Percentiles rank a stretch among this genome's conserved stretches.
Conservation (phyloP, 1,284 basidiomycete species). For the Omphalotus olearius region DNA sequence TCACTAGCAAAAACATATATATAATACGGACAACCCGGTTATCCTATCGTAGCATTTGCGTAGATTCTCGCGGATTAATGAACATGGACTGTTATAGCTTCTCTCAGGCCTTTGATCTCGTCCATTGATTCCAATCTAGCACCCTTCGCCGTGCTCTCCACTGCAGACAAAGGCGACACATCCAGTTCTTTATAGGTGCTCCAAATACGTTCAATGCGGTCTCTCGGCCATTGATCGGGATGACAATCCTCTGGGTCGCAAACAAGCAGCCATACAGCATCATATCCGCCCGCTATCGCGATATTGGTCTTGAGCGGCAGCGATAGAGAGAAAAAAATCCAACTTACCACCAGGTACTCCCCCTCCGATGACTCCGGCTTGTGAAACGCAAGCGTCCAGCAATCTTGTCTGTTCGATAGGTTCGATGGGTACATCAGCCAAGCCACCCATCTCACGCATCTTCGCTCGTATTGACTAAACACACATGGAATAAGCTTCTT, state of each 20-base stretch:
- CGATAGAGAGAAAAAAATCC: conserved; percentile 3
- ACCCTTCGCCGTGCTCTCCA: conserved; percentile 75
- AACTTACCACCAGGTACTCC: conserved; percentile 90
- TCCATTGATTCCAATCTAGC: conserved; percentile 60
- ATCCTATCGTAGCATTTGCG: background rate
- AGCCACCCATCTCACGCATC: conserved; percentile 87
- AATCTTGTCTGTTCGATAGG: conserved; percentile 85
- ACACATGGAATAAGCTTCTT: background rate
- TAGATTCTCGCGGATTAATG: background rate
- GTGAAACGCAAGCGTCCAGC: conserved; percentile 75
- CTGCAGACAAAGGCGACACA: conserved; percentile 77
- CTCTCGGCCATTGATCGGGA: conserved; percentile 38
- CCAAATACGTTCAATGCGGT: conserved; percentile 75
- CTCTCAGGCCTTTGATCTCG: conserved; percentile 58
- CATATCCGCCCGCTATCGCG: conserved; percentile 86
- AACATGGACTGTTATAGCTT: conserved; percentile 22
- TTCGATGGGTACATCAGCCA: conserved; percentile 86
- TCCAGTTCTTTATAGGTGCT: conserved; percentile 62
- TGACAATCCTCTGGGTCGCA: conserved; percentile 55
- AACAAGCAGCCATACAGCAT: conserved; percentile 92
- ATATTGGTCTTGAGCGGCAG: background rate
- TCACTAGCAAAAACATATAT: conserved; percentile 4
- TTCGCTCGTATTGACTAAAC: conserved; percentile 68
- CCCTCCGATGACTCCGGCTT: conserved; percentile 86
- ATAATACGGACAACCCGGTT: background rate